Evolutionary conservation across 2,329 filamentous ascomycete species (phyloP), one percentile per base, ranked within the genome.

Genomic region (Aspergillus brasiliensis): DNA sequence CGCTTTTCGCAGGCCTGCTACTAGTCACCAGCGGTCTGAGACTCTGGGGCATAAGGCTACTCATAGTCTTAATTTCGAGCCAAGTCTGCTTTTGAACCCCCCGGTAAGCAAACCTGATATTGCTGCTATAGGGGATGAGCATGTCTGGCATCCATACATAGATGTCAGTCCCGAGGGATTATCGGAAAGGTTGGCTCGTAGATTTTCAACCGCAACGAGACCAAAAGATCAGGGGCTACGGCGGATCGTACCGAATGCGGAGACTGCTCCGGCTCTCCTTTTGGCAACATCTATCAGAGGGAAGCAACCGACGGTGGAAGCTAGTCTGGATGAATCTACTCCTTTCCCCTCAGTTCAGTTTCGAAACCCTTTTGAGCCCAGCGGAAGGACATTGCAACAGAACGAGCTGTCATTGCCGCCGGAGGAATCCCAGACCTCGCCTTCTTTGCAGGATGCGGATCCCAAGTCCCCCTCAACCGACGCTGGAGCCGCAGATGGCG

Each of bases 11-110:
- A 80, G 86, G 60, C 86, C 86, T 48, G 85, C 84, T 15, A 88
- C 86, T 11, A 88, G 86, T 71, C 84, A 88, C 71, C 85, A 88
- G 69, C 79, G 86, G 55, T 84, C 83, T 25, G 82, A 82, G 48
- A 83, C 82, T 8, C 75, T 85, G 61, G 80, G 81, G 60, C 75
- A 79, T 56, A 78, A 76, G 42, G 72, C 75, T 40, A 75, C 71
- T n/a, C 69, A 71, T 27, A 69, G 68, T 46, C 56, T 70, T 15
- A 67, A 68, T 27, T 74, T 73, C 21, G 71, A 71, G 31, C 57
- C 69, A 10, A 65, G 62, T 27, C 64, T 70, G 51, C 60, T 63
- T 10, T 58, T 62, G 8, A 17, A 58, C 34, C 21, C 63, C 27
- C 15, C 58, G 11, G 11, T 49, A 21, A 60, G 54, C 21, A 25